Evolutionary conservation across 495 filamentous ascomycete genomes (phyloP), one percentile per base, ranked within the genome.

Genomic region (Annulohypoxylon bovei): DNA sequence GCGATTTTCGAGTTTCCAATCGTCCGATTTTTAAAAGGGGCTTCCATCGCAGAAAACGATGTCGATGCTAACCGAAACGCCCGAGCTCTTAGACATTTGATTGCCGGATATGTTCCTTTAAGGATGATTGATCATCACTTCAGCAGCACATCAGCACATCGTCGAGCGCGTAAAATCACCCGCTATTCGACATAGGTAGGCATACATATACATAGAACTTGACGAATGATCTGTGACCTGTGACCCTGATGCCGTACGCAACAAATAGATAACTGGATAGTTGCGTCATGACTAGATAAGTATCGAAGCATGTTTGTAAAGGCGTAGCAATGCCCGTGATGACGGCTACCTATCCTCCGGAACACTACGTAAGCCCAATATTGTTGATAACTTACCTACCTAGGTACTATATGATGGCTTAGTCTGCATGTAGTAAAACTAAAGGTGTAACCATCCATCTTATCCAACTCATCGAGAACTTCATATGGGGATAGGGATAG

Each of bases 201-300:
- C 14, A 39, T 56, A 52, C 33, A 39, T 37, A 54, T 60, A 44
- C 61, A 66, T 28, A 27, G 20, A 54, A 42, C 46, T 12, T 18
- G 37, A 37, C 54, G 46, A 70, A 49, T 61, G 25, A 57, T 58
- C 28, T 44, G 57, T 49, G 20, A 47, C 44, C 28, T 44, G 57
- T 49, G 20, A 47, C 44, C 42, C 39, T 42, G 8, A 28, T 44
- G 55, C 28, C 35, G 28, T 57, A 62, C 42, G 33, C 35, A 25
- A n/a, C 32, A 66, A 40, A 54, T 25, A 53, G 27, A 42, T 25
- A 50, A 37, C 14, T 35, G n/a, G n/a, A n/a, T n/a, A 16, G 52
- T 67, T 71, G 68, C 68, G 68, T 71, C 68, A 71, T 71, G 63
- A 55, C 53, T 47, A n/a, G n/a, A n/a, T n/a, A n/a, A n/a, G n/a